Evolutionary conservation across 2,329 filamentous ascomycete genomes (phyloP), one percentile per base, ranked within the genome.

Genomic region (Botrytis fragariae): DNA sequence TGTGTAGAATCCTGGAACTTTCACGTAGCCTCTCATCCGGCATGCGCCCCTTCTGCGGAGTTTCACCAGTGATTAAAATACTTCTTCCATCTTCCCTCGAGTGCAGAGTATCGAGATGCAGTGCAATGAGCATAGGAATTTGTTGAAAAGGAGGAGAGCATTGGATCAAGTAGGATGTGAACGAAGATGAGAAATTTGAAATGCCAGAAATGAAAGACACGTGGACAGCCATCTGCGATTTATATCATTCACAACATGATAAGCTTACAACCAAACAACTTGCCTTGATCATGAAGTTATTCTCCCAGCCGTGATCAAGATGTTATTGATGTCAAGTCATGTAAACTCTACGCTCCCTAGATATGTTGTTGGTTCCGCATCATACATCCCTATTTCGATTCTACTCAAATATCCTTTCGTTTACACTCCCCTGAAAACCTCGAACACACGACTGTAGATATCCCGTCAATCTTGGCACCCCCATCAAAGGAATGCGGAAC

Each of bases 381-480:
- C 48, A 12, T 18, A 8, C 6, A 29, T 57, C 4, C n/a, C 14
- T 14, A 57, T 32, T 29, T 29, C n/a, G 51, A 57, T 29, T 54
- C 7, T 16, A 32, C 16, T 6, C 14, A 4, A 1, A 29, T 7
- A 29, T 57, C 16, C n/a, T 9, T 29, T 57, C 51, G 14, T 29
- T 29, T 29, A 9, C 6, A 18, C n/a, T 57, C n/a, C n/a, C 51
- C 14, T 57, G n/a, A 29, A 29, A 8, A 18, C 7, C n/a, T 57
- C 6, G n/a, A n/a, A 14, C 5, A 16, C 0, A n/a, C 5, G 10
- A 14, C 1, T n/a, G 0, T 16, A 54, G 1, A 7, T 54, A 14
- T 29, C n/a, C n/a, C 14, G 14, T 29, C 25, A 29, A 57, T 3
- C 14, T 57, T 29, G 14, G 16, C 51, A 29, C 14, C 51, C 14